Evolutionary conservation across 768 basidiomycete species (phyloP), one percentile per base, ranked within the genome.

Genomic region (Coprinopsis cinerea): DNA sequence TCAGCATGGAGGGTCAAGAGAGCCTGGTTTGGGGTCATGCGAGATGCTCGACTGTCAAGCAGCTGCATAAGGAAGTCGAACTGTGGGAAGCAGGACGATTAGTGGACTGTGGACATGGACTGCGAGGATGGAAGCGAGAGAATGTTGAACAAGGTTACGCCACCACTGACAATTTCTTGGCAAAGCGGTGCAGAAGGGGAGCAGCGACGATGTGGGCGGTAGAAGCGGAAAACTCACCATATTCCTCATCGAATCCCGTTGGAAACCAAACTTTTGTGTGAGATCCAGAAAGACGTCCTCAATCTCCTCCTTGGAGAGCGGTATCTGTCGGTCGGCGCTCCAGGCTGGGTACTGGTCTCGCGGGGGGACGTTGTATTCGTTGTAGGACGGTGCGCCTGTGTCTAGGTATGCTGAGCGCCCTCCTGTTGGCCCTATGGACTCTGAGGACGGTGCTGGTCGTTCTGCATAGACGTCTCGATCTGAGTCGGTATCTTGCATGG

Each of bases 11-110:
- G 78, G 0, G 94, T 98, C 48, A 96, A 75, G 20, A 98, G 73
- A 0, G 96, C 96, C 63, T 95, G 92, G 62, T 92, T 88, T 9
- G 96, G 94, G 0, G 92, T 85, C 95, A 98, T 97, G 37, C 96
- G 82, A 2, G 94, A 97, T 2, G 95, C 90, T 52, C 96, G 83
- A 61, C 92, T 94, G 69, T 99, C 96, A 55, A 99, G 81, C 40
- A 90, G 81, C 61, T 96, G 93, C 95, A 99, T 97, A 51, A 95
- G 70, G 68, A 95, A 96, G 72, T 98, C 96, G 68, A 95, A 99
- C 85, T 92, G 58, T 54, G 27, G 44, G 47, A 41, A 56, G 28
- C 24, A 26, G 60, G 47, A 59, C 52, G 37, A 55, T 55, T 18
- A 51, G 44, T 46, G 44, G 47, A 43, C 45, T 46, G 49, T 32